Percentiles rank a stretch among this genome's conserved stretches.
Evolutionary conservation across 352 stramenopile genomes (phyloP).

Genomic region (Phytophthora cajani): DNA sequence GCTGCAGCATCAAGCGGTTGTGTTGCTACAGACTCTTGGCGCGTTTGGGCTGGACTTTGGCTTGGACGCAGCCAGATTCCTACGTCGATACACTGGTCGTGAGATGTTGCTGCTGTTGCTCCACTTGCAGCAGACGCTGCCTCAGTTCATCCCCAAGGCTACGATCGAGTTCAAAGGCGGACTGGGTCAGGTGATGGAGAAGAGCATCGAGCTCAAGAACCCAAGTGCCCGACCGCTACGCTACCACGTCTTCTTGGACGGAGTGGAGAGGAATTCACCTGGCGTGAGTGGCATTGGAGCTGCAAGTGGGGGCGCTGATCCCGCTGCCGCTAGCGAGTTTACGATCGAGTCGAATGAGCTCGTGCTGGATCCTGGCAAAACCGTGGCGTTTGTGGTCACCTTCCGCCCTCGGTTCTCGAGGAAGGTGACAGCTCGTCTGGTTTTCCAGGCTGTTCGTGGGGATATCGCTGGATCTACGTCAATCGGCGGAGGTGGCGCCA

Average conservation of each 20-base stretch:
- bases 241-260: constrained; percentile 92
- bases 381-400: constrained; percentile 79
- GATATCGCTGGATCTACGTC: constrained; percentile 23
- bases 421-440: constrained; percentile 86
- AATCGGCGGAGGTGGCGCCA: constrained; percentile 49
- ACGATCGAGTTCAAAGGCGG: constrained; percentile 93
- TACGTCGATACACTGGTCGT: constrained; percentile 61
- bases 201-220: constrained; percentile 95
- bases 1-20: constrained; percentile 59
- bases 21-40: constrained; percentile 66
- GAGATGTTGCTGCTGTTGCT: constrained; percentile 88
- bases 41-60: constrained; percentile 87
- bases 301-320: neutral
- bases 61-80: constrained; percentile 57
- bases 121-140: constrained; percentile 91
- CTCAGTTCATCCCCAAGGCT: constrained; percentile 93
- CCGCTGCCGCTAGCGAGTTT: constrained; percentile 53
- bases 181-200: constrained; percentile 88
- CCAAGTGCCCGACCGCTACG: constrained; percentile 78
- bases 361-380: constrained; percentile 81
- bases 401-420: constrained; percentile 87
- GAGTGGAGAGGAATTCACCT: constrained; percentile 6
- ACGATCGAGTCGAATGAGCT: constrained; percentile 74
- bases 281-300: neutral
- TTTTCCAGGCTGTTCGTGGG: constrained; percentile 83